phyloP scores from a whole-genome alignment of 495 filamentous ascomycete species.

The Aspergillus heteromorphus region DNA sequence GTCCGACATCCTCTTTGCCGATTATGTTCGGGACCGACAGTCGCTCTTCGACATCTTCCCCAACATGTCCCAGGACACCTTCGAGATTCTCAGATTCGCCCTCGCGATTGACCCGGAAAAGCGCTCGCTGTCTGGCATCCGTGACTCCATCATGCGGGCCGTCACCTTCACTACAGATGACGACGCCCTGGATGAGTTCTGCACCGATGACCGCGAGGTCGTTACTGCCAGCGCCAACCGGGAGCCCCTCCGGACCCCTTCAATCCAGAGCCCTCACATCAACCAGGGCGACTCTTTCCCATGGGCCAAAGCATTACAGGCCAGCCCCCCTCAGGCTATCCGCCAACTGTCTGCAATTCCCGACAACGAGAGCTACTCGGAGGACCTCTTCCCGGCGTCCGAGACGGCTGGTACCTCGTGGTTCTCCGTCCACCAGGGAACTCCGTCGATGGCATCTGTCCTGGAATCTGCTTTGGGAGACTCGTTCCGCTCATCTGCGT shows the following conservation, averaged over 20 bases:
- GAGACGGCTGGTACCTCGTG: slow-evolving; percentile 65
- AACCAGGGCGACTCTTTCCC: slow-evolving; percentile 81
- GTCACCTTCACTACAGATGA: slow-evolving; percentile 95
- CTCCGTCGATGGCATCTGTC: slow-evolving; percentile 73
- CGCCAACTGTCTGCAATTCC: slow-evolving; percentile 86
- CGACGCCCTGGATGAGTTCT: slow-evolving; percentile 88
- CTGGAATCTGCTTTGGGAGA: slow-evolving; percentile 68
- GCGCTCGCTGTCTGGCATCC: slow-evolving; percentile 72
- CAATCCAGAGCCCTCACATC: slow-evolving; percentile 80
- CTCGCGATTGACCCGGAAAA: slow-evolving; percentile 86
- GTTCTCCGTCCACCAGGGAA: slow-evolving; percentile 64
- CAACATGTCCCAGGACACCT: slow-evolving; percentile 96
- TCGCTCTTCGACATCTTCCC: slow-evolving; percentile 97
- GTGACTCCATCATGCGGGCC: slow-evolving; percentile 67
- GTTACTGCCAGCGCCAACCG: slow-evolving; percentile 79
- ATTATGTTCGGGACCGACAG: slow-evolving; percentile 88
- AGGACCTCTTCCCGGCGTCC: slow-evolving; percentile 83
- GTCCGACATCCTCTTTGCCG: slow-evolving; percentile 81
- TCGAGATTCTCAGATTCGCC: slow-evolving; percentile 81
- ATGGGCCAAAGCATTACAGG: slow-evolving; percentile 87
- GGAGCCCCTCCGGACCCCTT: slow-evolving; percentile 92
- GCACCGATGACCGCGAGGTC: slow-evolving; percentile 66
- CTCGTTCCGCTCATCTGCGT: slow-evolving; percentile 59
- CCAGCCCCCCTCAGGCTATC: slow-evolving; percentile 62
- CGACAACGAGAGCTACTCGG: slow-evolving; percentile 71